A percentile compares a stretch with the other conserved stretches of the same genome.
These are phyloP conservation scores for Stemphylium beticola DNA, from an alignment of 2,329 filamentous ascomycete genomes.

Conservation along the genomic window DNA sequence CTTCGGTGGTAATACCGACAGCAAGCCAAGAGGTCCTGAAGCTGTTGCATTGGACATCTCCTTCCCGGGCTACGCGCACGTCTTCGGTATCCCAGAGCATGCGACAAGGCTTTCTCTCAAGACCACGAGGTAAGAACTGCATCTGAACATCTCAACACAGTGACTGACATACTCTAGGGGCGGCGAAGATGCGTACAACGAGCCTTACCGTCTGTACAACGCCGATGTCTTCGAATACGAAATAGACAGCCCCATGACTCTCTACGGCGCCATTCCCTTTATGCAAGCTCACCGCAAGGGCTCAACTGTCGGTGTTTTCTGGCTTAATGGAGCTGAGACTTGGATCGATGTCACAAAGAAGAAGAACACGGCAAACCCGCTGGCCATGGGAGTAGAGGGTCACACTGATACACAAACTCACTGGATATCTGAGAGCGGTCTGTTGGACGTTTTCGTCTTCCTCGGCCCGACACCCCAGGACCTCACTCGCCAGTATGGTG, in stretches of 20 bases:
- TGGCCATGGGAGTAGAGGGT: slow-evolving; percentile 72
- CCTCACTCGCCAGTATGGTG: slow-evolving; percentile 80
- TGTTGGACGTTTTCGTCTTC: slow-evolving; percentile 93
- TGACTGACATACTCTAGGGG: slow-evolving; percentile 56
- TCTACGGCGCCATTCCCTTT: slow-evolving; percentile 96
- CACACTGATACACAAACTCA: slow-evolving; percentile 86
- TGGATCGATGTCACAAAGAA: slow-evolving; percentile 94
- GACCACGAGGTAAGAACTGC: slow-evolving; percentile 70
- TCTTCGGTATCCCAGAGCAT: slow-evolving; percentile 94
- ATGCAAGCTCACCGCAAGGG: slow-evolving; percentile 97
- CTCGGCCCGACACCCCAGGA: slow-evolving; percentile 86
- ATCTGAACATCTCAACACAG: not conserved
- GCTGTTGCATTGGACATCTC: slow-evolving; percentile 89
- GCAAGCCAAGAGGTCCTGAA: slow-evolving; percentile 93
- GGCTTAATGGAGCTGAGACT: slow-evolving; percentile 95
- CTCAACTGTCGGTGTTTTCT: slow-evolving; percentile 94
- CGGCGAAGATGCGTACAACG: slow-evolving; percentile 80
- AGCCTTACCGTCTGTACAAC: slow-evolving; percentile 96
- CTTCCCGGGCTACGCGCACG: slow-evolving; percentile 89
- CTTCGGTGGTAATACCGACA: slow-evolving; percentile 94
- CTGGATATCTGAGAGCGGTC: slow-evolving; percentile 92
- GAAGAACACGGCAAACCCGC: slow-evolving; percentile 74
- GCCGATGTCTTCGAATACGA: slow-evolving; percentile 98
- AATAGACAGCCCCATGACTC: slow-evolving; percentile 95
- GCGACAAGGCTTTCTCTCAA: slow-evolving; percentile 85